phyloP scores from a whole-genome alignment of 257 asterid genomes.

The Gardenia jasminoides region DNA sequence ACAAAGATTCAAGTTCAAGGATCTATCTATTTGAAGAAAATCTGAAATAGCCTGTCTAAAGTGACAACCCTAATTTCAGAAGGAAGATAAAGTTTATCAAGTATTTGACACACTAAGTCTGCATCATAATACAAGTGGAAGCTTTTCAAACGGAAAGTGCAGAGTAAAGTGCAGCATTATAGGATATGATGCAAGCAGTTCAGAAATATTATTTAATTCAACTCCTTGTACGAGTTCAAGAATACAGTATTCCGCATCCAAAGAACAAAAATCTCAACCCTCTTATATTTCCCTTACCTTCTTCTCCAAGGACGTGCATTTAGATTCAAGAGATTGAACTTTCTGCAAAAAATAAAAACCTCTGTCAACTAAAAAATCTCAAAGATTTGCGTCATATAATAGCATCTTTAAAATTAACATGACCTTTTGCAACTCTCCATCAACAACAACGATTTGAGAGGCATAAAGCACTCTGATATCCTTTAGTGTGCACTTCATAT shows the following conservation, averaged over 20 bases:
- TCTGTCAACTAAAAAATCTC: constrained; percentile 8
- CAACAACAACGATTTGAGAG: constrained; percentile 56
- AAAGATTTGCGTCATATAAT: background rate
- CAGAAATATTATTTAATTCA: background rate
- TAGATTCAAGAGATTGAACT: constrained; percentile 57
- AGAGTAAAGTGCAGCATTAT: background rate
- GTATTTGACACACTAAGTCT: background rate
- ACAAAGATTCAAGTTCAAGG: constrained; percentile 8
- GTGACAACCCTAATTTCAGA: background rate
- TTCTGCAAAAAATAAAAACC: constrained; percentile 46
- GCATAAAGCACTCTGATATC: constrained; percentile 78
- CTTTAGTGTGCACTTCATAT: constrained; percentile 54
- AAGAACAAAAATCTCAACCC: background rate
- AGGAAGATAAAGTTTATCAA: background rate
- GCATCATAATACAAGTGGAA: background rate
- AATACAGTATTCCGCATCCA: background rate
- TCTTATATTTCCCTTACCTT: constrained; percentile 48
- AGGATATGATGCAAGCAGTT: background rate
- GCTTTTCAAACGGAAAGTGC: background rate
- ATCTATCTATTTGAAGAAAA: constrained; percentile 7
- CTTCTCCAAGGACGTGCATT: constrained; percentile 58
- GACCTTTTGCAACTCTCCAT: constrained; percentile 78
- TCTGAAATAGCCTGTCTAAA: background rate
- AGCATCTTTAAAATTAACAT: background rate
- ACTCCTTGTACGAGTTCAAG: background rate